A percentile compares a stretch with the other conserved stretches of the same genome.
phyloP scores from a whole-genome alignment of 441 rosid genomes.

The Raphanus hybrid region DNA sequence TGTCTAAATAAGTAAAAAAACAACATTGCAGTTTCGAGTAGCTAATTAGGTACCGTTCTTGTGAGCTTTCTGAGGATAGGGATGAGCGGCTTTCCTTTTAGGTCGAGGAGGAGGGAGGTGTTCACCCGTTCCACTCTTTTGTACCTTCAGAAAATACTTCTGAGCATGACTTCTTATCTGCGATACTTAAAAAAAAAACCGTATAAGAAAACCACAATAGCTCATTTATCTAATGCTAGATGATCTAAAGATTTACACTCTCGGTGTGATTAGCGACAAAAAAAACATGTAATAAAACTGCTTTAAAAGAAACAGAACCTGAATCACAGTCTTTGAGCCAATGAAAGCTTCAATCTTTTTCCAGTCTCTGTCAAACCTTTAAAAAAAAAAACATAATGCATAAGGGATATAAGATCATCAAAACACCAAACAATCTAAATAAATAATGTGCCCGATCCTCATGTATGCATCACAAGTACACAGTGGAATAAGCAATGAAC shows the following conservation, averaged over 20 bases:
- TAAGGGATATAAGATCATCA: not conserved
- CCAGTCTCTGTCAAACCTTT: constrained; percentile 96
- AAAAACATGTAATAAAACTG: too few species aligned
- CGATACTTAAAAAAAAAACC: not conserved
- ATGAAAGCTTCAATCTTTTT: constrained; percentile 96
- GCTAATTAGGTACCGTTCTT: constrained; percentile 53
- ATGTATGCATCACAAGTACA: not conserved
- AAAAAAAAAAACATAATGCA: not conserved
- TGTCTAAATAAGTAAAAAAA: not conserved
- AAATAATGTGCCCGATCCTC: not conserved
- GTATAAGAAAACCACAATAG: constrained; percentile 3
- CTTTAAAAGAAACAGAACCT: constrained; percentile 49
- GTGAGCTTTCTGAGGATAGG: constrained; percentile 88
- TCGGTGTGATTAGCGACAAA: too few species aligned
- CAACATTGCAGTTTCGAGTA: not conserved
- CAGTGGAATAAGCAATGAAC: not conserved
- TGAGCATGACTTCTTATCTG: constrained; percentile 97
- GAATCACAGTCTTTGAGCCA: constrained; percentile 93
- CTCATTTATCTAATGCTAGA: not conserved
- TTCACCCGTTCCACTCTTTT: constrained; percentile 86
- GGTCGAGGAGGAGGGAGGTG: constrained; percentile 97
- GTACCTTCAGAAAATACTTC: constrained; percentile 90
- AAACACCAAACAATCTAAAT: constrained; percentile 12
- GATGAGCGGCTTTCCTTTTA: constrained; percentile 91
- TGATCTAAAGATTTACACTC: too few species aligned